phyloP scores from a whole-genome alignment of 2,329 filamentous ascomycete species.

The Phialemonium atrogriseum region DNA sequence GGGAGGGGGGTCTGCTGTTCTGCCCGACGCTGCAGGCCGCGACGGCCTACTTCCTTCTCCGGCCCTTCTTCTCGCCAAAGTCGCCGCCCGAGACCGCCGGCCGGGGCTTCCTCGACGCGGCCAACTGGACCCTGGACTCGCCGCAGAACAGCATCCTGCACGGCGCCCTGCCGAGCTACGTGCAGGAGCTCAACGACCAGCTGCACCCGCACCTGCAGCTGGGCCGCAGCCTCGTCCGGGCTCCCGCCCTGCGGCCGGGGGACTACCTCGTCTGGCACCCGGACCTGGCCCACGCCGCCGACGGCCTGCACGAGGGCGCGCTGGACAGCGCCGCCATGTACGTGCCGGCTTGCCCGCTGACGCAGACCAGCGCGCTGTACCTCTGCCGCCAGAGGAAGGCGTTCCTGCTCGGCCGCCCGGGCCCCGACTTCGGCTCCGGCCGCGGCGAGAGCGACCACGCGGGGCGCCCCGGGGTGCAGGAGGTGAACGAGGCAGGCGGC shows the following conservation, averaged over 20 bases:
- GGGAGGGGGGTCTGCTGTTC: constrained; percentile 64
- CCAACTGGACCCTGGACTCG: constrained; percentile 47
- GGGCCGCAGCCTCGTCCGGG: constrained; percentile 57
- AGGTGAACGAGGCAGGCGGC: constrained; percentile 30
- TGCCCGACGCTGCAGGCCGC: constrained; percentile 65
- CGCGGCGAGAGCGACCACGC: constrained; percentile 21
- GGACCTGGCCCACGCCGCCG: constrained; percentile 62
- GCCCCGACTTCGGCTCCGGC: constrained; percentile 8
- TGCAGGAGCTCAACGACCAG: constrained; percentile 60
- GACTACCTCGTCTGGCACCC: constrained; percentile 75
- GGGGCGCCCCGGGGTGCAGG: constrained; percentile 25
- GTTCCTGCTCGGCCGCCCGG: constrained; percentile 44
- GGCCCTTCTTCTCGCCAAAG: constrained; percentile 57
- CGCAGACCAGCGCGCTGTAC: constrained; percentile 49
- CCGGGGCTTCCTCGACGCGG: constrained; percentile 27
- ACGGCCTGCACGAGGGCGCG: constrained; percentile 26
- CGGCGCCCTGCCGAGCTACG: constrained; percentile 60
- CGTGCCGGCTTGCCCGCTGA: constrained; percentile 36
- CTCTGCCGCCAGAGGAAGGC: constrained; percentile 49
- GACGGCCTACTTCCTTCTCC: constrained; percentile 69
- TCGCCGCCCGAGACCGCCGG: constrained; percentile 24
- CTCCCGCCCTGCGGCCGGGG: constrained; percentile 61
- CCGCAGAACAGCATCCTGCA: constrained; percentile 48
- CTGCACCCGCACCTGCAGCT: constrained; percentile 68
- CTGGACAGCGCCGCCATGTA: constrained; percentile 18